Evolutionary conservation across 192 early-diverging fungal genomes (phyloP).

Genomic region (Podila clonocystis): DNA sequence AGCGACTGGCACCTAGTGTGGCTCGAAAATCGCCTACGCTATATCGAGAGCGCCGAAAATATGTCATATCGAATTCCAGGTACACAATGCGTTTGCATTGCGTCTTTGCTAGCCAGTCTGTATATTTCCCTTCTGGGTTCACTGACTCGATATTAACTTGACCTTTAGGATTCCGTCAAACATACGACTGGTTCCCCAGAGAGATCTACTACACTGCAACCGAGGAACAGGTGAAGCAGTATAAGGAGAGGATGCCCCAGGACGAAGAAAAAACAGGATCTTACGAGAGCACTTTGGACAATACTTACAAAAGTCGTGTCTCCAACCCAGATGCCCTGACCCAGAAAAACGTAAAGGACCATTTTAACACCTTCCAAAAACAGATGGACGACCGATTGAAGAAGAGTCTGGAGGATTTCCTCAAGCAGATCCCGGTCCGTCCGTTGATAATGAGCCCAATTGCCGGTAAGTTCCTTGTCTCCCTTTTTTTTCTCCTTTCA

Average conservation of each 20-base stretch:
- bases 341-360: too few relatives aligned
- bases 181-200: constrained; percentile 1
- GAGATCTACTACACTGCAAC: constrained; percentile 8
- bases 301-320: too few relatives aligned
- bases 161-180: background rate
- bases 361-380: too few relatives aligned
- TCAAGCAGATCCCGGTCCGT: too few relatives aligned
- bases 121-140: background rate
- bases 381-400: too few relatives aligned
- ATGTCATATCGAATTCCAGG: constrained; percentile 14
- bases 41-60: constrained; percentile 12
- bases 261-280: too few relatives aligned
- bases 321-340: too few relatives aligned
- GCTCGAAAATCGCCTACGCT: constrained; percentile 5
- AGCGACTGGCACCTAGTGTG: constrained; percentile 8
- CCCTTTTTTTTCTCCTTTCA: too few relatives aligned
- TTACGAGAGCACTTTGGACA: too few relatives aligned
- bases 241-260: background rate
- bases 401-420: too few relatives aligned
- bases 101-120: background rate
- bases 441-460: too few relatives aligned
- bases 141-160: background rate
- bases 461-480: too few relatives aligned
- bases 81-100: background rate
- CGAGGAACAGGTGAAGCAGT: background rate